Evolutionary conservation across 345 rosid genomes (phyloP).

Genomic region (Lepidium aucheri): DNA sequence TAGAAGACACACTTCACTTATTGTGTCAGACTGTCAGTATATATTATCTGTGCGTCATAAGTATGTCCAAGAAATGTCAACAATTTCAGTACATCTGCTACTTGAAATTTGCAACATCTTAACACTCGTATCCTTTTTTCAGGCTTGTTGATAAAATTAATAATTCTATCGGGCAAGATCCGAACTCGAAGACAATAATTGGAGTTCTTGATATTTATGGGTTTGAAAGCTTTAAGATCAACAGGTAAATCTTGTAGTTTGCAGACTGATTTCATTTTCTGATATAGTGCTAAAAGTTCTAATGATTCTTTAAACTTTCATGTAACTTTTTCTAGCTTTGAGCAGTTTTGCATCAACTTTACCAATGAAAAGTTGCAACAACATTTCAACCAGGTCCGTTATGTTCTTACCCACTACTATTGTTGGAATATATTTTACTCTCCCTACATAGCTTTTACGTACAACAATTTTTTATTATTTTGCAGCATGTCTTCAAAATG

Average conservation of each 20-base stretch:
- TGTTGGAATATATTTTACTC: neutral
- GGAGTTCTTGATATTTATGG: conserved; percentile 99
- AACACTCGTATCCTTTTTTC: conserved; percentile 15
- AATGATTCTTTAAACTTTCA: conserved; percentile 11
- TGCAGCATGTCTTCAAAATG: conserved; percentile 99
- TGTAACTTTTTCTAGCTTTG: conserved; percentile 49
- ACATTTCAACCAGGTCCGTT: conserved; percentile 93
- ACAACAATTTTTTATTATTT: conserved; percentile 12
- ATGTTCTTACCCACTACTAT: conserved; percentile 1
- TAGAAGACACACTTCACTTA: neutral
- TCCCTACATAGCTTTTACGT: conserved; percentile 4
- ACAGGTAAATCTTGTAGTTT: conserved; percentile 54
- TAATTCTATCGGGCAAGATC: conserved; percentile 95
- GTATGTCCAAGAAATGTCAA: neutral
- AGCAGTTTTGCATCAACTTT: conserved; percentile 97
- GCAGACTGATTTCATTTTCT: conserved; percentile 1
- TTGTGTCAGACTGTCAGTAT: neutral
- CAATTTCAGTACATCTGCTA: neutral
- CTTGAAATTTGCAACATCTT: neutral
- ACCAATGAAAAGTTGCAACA: conserved; percentile 99
- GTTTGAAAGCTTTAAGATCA: conserved; percentile 94
- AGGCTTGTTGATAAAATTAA: conserved; percentile 98
- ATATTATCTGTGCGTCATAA: neutral
- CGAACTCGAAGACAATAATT: conserved; percentile 85
- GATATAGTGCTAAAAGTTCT: neutral